Evolutionary conservation across 495 filamentous ascomycete species (phyloP).

Genomic region (Bryoglossum gracile): DNA sequence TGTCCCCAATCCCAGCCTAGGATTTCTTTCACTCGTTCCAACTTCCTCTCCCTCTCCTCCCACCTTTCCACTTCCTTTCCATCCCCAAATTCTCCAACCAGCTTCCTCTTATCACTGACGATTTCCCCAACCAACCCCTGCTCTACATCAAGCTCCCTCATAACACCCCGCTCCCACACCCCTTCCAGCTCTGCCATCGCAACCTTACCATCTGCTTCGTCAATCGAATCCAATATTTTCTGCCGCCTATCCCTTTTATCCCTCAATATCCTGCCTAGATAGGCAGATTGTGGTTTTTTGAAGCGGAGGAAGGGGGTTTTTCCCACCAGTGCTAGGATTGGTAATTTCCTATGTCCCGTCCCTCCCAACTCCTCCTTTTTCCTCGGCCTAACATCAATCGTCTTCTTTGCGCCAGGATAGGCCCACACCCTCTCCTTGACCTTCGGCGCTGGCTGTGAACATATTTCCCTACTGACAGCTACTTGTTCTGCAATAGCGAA

Average conservation of each 20-base stretch:
- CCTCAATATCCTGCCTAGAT: slow-evolving; percentile 45
- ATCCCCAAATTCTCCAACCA: background rate
- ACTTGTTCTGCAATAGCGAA: background rate
- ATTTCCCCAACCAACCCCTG: background rate
- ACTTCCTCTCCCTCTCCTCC: background rate
- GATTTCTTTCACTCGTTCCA: background rate
- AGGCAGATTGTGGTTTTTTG: slow-evolving; percentile 56
- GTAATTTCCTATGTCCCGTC: no score
- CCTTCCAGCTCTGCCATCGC: background rate
- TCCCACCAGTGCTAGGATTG: slow-evolving; percentile 37
- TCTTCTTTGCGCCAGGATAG: slow-evolving; percentile 17
- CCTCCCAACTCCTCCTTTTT: no score
- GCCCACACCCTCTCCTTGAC: background rate
- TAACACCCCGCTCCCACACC: background rate
- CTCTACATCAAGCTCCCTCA: background rate
- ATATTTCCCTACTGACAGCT: background rate
- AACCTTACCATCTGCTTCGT: slow-evolving; percentile 16
- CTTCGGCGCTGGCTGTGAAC: background rate
- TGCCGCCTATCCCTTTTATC: slow-evolving; percentile 39
- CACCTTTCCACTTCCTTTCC: slow-evolving; percentile 3
- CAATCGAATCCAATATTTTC: slow-evolving; percentile 26
- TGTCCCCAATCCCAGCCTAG: background rate
- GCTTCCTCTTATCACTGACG: background rate
- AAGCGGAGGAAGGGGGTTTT: slow-evolving; percentile 55
- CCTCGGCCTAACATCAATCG: slow-evolving; percentile 18